Evolutionary conservation across 495 filamentous ascomycete species (phyloP).

Genomic region (Aspergillus cavernicola): DNA sequence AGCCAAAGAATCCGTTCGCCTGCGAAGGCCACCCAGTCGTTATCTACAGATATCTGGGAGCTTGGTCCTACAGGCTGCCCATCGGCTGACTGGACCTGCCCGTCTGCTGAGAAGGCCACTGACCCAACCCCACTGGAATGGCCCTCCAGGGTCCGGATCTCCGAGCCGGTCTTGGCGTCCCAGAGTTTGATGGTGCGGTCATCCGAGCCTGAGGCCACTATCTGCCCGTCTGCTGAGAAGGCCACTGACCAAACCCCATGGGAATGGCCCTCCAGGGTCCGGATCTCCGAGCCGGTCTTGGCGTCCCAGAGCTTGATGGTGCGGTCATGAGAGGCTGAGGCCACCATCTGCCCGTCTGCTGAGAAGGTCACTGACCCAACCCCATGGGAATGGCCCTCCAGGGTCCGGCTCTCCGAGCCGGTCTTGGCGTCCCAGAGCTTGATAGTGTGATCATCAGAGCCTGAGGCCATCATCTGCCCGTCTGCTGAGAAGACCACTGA

Average conservation of each 20-base stretch:
- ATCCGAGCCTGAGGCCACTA: not conserved
- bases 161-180: not conserved
- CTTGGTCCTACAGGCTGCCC: not conserved
- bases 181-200: not conserved
- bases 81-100: too few relatives aligned
- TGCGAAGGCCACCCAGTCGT: not conserved
- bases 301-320: too few relatives aligned
- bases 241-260: not conserved
- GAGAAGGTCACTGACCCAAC: too few relatives aligned
- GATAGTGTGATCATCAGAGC: too few relatives aligned
- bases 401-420: constrained; percentile 28
- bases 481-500: too few relatives aligned
- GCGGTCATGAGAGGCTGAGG: too few relatives aligned
- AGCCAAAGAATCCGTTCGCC: not conserved
- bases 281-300: constrained; percentile 27
- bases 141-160: too few relatives aligned
- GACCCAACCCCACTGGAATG: too few relatives aligned
- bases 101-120: too few relatives aligned
- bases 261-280: not conserved
- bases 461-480: too few relatives aligned
- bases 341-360: too few relatives aligned
- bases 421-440: too few relatives aligned
- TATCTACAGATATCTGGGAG: not conserved
- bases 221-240: not conserved
- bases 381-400: not conserved